Evolutionary conservation across 1,139 yeast genomes (phyloP).

Genomic region (Saccharomyces hybrid): DNA sequence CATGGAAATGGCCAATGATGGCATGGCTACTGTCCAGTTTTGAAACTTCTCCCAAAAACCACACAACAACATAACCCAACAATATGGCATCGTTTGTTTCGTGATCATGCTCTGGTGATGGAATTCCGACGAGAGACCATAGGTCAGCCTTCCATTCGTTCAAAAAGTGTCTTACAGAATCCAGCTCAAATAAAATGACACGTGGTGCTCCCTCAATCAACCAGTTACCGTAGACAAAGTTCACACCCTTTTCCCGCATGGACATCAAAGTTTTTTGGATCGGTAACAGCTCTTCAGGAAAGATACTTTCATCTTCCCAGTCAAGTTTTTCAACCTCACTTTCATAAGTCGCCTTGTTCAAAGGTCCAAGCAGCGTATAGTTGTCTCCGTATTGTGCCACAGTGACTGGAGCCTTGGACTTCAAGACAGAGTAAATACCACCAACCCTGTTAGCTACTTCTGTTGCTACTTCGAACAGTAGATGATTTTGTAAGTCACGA

Average conservation of each 20-base stretch:
- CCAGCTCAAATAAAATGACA: constrained; percentile 78
- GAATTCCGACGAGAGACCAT: constrained; percentile 88
- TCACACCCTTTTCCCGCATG: constrained; percentile 70
- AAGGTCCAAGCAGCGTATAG: constrained; percentile 81
- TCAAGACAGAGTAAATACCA: constrained; percentile 92
- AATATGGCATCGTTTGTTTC: constrained; percentile 91
- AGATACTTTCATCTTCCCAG: constrained; percentile 54
- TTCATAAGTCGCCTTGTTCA: constrained; percentile 72
- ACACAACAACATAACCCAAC: constrained; percentile 87
- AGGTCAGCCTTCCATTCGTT: constrained; percentile 93
- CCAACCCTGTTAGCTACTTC: constrained; percentile 98
- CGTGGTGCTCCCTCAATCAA: constrained; percentile 95
- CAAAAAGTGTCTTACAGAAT: constrained; percentile 57
- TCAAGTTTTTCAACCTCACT: constrained; percentile 86
- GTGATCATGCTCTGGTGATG: constrained; percentile 79
- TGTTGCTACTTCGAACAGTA: constrained; percentile 89
- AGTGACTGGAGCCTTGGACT: constrained; percentile 94
- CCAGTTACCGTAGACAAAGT: constrained; percentile 90
- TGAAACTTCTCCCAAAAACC: constrained; percentile 93
- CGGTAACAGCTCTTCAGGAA: constrained; percentile 27
- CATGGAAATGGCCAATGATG: constrained; percentile 91
- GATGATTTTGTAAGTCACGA: constrained; percentile 72
- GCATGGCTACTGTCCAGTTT: constrained; percentile 77
- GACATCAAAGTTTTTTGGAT: constrained; percentile 39
- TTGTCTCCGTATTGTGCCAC: constrained; percentile 88